phyloP scores from a whole-genome alignment of 2,329 filamentous ascomycete species.

The Ophiostoma fasciatum region DNA sequence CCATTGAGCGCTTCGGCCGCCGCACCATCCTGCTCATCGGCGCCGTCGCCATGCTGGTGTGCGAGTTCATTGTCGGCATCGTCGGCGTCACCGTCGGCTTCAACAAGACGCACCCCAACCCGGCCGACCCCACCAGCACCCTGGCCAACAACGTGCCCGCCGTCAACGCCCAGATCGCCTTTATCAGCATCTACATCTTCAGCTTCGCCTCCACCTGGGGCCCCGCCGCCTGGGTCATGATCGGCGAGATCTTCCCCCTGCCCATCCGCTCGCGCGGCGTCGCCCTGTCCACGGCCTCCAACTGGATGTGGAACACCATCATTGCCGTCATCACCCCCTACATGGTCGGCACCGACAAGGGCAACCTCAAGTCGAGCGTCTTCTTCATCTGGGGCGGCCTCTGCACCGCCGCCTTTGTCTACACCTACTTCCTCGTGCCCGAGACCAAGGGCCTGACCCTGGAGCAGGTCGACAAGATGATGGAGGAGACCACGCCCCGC shows the following conservation, averaged over 20 bases:
- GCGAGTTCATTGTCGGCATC: constrained; percentile 77
- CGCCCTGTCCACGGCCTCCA: constrained; percentile 71
- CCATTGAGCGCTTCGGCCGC: constrained; percentile 69
- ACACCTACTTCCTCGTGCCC: constrained; percentile 59
- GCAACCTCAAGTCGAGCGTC: constrained; percentile 53
- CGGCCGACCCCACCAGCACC: constrained; percentile 23
- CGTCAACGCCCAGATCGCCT: constrained; percentile 60
- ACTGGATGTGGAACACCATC: constrained; percentile 74
- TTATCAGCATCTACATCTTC: constrained; percentile 87
- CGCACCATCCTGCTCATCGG: constrained; percentile 67
- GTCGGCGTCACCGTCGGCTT: constrained; percentile 48
- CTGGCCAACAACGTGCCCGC: constrained; percentile 40
- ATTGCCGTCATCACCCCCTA: constrained; percentile 38
- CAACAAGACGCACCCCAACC: constrained; percentile 31
- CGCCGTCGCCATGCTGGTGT: constrained; percentile 68
- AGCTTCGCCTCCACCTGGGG: constrained; percentile 87
- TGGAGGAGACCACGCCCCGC: constrained; percentile 70
- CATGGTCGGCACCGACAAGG: constrained; percentile 44
- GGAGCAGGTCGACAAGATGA: constrained; percentile 75
- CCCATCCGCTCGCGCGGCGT: constrained; percentile 82
- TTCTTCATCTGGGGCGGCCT: constrained; percentile 65
- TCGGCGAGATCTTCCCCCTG: constrained; percentile 82
- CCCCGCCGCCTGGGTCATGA: constrained; percentile 65
- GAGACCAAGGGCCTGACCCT: constrained; percentile 65
- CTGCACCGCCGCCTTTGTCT: constrained; percentile 43